These are phyloP conservation scores for Flueggea neowawraea DNA, from an alignment of 441 rosid genomes.

Conservation along the genomic window DNA sequence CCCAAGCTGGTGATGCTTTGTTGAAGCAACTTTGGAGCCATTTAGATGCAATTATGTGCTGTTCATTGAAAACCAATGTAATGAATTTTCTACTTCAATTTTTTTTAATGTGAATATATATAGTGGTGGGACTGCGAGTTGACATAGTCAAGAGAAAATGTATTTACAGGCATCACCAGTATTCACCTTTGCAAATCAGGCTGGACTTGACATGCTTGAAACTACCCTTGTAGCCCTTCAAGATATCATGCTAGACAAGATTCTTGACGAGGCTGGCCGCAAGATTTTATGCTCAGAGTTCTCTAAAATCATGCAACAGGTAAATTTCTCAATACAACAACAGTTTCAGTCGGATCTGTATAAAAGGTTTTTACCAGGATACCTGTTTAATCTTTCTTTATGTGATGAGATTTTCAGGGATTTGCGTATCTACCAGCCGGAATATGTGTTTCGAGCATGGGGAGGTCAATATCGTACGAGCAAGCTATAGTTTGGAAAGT, in stretches of 20 bases:
- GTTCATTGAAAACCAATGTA: constrained; percentile 85
- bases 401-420: constrained; percentile 40
- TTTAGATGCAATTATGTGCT: constrained; percentile 85
- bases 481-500: constrained; percentile 88
- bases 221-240: constrained; percentile 91
- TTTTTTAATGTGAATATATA: background rate
- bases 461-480: constrained; percentile 74
- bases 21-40: constrained; percentile 86
- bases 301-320: constrained; percentile 95
- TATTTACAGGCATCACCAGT: constrained; percentile 72
- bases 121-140: too few relatives aligned
- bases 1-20: constrained; percentile 60
- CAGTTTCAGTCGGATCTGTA: too few relatives aligned
- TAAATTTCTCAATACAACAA: constrained; percentile 12
- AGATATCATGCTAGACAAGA: constrained; percentile 92
- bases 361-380: too few relatives aligned
- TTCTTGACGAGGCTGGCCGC: constrained; percentile 72
- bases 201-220: constrained; percentile 98
- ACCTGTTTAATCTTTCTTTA: background rate
- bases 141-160: background rate
- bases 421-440: constrained; percentile 73
- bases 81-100: background rate
- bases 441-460: constrained; percentile 83
- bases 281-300: constrained; percentile 78
- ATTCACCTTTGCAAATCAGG: constrained; percentile 90